Evolutionary conservation across 164 flowering plant genomes (phyloP).

Genomic region (Sextonia rubra): DNA sequence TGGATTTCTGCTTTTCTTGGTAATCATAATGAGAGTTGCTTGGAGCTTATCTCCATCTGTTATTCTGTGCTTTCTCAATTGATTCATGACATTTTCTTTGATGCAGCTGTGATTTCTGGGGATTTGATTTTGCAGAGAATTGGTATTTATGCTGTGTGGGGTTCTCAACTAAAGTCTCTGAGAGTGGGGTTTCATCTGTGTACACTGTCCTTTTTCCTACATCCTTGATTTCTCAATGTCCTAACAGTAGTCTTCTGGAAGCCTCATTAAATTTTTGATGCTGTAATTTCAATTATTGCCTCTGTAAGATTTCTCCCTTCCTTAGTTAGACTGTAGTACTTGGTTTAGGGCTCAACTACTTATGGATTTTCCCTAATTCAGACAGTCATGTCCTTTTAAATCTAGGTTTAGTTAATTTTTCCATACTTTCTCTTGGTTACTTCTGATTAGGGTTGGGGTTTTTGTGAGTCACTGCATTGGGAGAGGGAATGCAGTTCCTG

Average conservation of each 20-base stretch:
- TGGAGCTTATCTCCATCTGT: no score
- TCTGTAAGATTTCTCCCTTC: background rate
- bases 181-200: background rate
- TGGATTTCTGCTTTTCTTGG: no score
- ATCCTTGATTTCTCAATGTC: background rate
- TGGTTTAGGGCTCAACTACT: background rate
- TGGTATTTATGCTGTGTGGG: background rate
- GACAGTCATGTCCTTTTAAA: background rate
- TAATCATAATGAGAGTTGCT: no score
- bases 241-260: background rate
- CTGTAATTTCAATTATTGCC: no score
- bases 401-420: background rate
- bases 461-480: background rate
- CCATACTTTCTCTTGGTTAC: background rate
- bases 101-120: background rate
- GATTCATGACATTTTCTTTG: no score
- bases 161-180: background rate
- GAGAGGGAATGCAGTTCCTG: constrained; percentile 37
- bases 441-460: constrained; percentile 5
- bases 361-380: background rate
- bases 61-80: no score
- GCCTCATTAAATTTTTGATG: no score
- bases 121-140: background rate
- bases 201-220: background rate
- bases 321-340: background rate